A percentile compares a stretch with the other conserved stretches of the same genome.
Evolutionary conservation across 345 rosid species (phyloP).

Genomic region (Lenwebbia sp.): DNA sequence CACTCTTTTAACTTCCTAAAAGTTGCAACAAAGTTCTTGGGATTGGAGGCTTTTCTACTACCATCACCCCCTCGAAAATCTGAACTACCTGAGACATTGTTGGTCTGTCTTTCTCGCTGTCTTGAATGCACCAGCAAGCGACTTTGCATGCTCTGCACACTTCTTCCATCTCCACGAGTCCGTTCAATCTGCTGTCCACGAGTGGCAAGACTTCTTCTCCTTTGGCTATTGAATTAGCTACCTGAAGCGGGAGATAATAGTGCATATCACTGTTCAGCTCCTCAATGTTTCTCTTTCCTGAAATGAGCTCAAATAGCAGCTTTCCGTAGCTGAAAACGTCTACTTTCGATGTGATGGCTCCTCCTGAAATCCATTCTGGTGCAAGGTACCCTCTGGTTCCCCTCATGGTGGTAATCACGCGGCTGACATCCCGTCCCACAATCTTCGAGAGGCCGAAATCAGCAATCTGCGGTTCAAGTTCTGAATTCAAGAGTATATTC

Average conservation of each 20-base stretch:
- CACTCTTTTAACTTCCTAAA: not conserved
- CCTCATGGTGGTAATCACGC: not conserved
- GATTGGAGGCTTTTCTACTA: not conserved
- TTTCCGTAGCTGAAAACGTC: conserved; percentile 19
- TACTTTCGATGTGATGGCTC: conserved; percentile 4
- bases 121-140: conserved; percentile 3
- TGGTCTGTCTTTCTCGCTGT: not conserved
- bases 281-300: conserved; percentile 8
- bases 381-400: conserved; percentile 1
- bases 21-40: not conserved
- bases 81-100: not conserved
- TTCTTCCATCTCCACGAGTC: not conserved
- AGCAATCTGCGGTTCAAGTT: not conserved
- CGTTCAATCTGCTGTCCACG: not conserved
- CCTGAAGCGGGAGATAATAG: not conserved
- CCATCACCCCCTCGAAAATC: not conserved
- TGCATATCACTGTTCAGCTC: not conserved
- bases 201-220: not conserved
- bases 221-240: not conserved
- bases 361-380: conserved; percentile 3
- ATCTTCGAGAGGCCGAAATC: not conserved
- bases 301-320: conserved; percentile 9
- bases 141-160: not conserved
- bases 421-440: not conserved
- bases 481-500: not conserved